Evolutionary conservation across 73 alveolate genomes (phyloP).

Genomic region (Tetrahymena thermophila): DNA sequence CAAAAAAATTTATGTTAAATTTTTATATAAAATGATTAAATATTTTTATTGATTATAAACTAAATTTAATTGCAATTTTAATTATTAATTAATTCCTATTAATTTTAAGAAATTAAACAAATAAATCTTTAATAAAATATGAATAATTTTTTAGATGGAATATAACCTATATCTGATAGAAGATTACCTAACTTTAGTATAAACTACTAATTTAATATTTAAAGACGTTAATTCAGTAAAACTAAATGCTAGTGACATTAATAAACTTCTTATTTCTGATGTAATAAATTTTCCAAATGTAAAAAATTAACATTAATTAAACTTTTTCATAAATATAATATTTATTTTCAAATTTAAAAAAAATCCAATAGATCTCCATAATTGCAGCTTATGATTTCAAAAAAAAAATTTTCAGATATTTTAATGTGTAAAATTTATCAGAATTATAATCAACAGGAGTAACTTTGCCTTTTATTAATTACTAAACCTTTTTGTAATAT

Average conservation of each 20-base stretch:
- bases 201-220: not conserved
- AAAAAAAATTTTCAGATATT: not conserved
- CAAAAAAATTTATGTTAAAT: no score
- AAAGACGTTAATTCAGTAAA: not conserved
- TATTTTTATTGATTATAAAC: no score
- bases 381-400: not conserved
- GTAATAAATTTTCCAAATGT: not conserved
- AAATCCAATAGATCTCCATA: not conserved
- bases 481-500: not conserved
- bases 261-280: not conserved
- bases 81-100: no score
- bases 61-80: no score
- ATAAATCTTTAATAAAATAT: no score
- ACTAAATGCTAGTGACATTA: not conserved
- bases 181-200: not conserved
- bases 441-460: not conserved
- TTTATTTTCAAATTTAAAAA: no score
- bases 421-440: not conserved
- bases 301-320: no score
- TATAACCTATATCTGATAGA: not conserved
- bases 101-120: no score
- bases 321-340: no score
- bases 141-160: not conserved
- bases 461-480: not conserved
- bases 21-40: no score